Base-by-base conservation (phyloP, 345 rosid species). In the Theobroma cacao region DNA sequence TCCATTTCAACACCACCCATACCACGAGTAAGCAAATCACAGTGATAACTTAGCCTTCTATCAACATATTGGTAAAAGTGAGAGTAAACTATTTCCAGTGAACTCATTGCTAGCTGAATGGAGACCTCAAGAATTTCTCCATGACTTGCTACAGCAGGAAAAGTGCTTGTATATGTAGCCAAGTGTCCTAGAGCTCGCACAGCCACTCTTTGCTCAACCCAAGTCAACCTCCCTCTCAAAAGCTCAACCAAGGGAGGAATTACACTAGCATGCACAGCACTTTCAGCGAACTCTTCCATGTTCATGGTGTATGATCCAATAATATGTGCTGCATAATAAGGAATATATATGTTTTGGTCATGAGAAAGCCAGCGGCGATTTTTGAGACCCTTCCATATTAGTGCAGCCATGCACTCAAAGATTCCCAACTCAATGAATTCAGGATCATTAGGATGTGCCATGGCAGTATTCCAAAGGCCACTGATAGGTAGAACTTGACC, bases 1-100 rank as follows among this genome's bases (percentile, higher is more conserved):
- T 94, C 98, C 99, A 97, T 97, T 83, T 94, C 99, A 55, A 94
- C 96, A 67, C 98, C 99, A 59, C 99, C 99, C 99, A 97, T 97
- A 17, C 99, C 99, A 31, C 99, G 98, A 4, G 99, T 97, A 71
- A 94, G 91, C 84, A 97, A 84, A 84, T 97, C 99, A 20, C 99
- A 91, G 79, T 97, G 99, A 79, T 97, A 97, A 80, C 97, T 94
- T 31, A 88, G 78, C 80, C 98, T 89, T 72, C 94, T 87, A 77
- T 94, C 98, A 1, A 87, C 88, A 69, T 77, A 88, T 84, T 97
- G 99, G 76, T 97, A 97, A 83, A 97, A 97, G 82, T 94, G 98
- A 1, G 94, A 91, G 81, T 97, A 97, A 77, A 97, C 99, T 65
- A 97, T 97, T 79, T 97, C 99, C 71, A 97, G 78, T 6, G 99